Percentiles rank a stretch among this genome's conserved stretches.
Conservation (phyloP, 2,329 filamentous ascomycete species). For the Paracamarosporium sp. region DNA sequence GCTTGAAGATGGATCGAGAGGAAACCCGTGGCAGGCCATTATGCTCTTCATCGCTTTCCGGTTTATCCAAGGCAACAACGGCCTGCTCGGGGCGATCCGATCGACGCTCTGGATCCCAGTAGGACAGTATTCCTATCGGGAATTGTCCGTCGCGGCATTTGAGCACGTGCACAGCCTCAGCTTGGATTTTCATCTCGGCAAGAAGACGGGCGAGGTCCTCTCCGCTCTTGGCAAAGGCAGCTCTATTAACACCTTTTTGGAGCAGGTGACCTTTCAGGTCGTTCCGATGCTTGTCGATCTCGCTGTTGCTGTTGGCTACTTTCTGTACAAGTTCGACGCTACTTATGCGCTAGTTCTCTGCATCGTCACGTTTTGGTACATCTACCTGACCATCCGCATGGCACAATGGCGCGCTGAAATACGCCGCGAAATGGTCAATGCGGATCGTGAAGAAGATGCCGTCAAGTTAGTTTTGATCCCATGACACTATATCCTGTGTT, state of each 20-base stretch:
- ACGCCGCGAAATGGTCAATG: slow-evolving; percentile 91
- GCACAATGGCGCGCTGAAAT: slow-evolving; percentile 91
- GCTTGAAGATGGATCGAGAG: slow-evolving; percentile 61
- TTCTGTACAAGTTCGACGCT: slow-evolving; percentile 79
- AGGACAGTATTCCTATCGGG: slow-evolving; percentile 94
- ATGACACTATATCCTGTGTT: background rate
- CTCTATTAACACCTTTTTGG: slow-evolving; percentile 94
- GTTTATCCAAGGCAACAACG: slow-evolving; percentile 86
- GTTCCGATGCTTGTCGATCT: slow-evolving; percentile 94
- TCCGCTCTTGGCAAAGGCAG: slow-evolving; percentile 96
- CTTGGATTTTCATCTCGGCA: slow-evolving; percentile 94
- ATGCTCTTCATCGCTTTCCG: slow-evolving; percentile 78
- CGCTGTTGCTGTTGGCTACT: slow-evolving; percentile 81
- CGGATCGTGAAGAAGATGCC: slow-evolving; percentile 91
- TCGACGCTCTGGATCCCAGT: slow-evolving; percentile 95
- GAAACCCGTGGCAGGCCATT: slow-evolving; percentile 77
- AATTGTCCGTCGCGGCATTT: slow-evolving; percentile 92
- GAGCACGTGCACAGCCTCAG: slow-evolving; percentile 96
- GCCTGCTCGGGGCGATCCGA: slow-evolving; percentile 81
- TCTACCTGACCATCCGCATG: slow-evolving; percentile 96
- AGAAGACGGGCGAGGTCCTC: slow-evolving; percentile 94
- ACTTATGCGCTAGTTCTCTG: slow-evolving; percentile 90
- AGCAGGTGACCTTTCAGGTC: slow-evolving; percentile 95
- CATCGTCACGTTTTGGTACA: slow-evolving; percentile 92
- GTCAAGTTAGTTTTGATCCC: slow-evolving; percentile 69